Percentiles rank a stretch among this genome's conserved stretches.
Conservation (phyloP, 78 protist species). For the Diacronema lutheri region DNA sequence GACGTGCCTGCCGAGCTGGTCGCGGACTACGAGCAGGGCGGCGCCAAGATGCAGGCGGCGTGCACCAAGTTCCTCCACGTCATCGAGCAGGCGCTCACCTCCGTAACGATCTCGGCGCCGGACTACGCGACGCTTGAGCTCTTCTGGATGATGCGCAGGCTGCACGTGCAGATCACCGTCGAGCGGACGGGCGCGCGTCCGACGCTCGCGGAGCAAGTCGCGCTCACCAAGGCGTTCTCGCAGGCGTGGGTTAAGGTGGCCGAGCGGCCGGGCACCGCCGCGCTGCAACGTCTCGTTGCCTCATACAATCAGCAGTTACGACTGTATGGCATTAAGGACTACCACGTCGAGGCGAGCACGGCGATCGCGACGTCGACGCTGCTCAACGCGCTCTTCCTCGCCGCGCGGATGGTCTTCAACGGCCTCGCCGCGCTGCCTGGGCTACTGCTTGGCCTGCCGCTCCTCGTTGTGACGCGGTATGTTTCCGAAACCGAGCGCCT, state of each 20-base stretch:
- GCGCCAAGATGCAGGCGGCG: slow-evolving; percentile 13
- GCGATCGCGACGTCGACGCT: not conserved
- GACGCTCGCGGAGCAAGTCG: not conserved
- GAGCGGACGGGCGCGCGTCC: not conserved
- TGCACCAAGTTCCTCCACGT: not conserved
- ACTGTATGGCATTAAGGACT: not conserved
- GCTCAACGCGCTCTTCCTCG: not conserved
- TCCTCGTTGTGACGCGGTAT: not conserved
- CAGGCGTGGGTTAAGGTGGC: not conserved
- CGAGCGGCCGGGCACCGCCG: not conserved
- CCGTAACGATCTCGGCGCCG: slow-evolving; percentile 36
- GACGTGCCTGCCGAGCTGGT: not conserved
- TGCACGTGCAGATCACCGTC: not conserved
- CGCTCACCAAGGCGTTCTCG: slow-evolving; percentile 23
- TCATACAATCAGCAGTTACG: not conserved
- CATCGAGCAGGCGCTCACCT: not conserved
- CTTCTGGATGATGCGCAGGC: slow-evolving; percentile 5
- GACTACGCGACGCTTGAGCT: slow-evolving; percentile 35
- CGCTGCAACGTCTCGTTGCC: not conserved
- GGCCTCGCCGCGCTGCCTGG: not conserved
- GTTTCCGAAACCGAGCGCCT: not conserved
- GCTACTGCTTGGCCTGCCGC: not conserved
- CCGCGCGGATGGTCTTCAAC: not conserved
- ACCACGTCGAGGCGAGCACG: not conserved
- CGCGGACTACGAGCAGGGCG: not conserved